phyloP scores from a whole-genome alignment of 2,329 filamentous ascomycete genomes.

The Ceratocystis albifundus region DNA sequence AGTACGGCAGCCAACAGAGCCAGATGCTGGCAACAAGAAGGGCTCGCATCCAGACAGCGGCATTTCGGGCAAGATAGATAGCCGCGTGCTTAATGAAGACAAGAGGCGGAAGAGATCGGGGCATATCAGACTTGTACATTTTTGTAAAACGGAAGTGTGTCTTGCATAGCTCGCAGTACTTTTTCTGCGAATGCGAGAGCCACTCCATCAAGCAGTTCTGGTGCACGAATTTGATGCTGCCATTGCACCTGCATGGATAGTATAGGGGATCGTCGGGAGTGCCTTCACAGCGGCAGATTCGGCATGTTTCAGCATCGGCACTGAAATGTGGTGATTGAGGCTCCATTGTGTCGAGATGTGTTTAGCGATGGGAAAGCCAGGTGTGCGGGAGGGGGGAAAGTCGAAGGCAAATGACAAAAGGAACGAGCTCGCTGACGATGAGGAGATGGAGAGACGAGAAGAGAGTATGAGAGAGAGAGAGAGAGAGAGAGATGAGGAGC shows the following conservation, averaged over 20 bases:
- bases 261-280: constrained; percentile 76
- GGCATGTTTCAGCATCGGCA: constrained; percentile 67
- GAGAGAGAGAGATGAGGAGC: not conserved
- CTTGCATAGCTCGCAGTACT: constrained; percentile 98
- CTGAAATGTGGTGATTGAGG: not conserved
- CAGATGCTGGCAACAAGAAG: constrained; percentile 73
- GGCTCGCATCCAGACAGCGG: constrained; percentile 68
- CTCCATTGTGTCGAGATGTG: constrained; percentile 7
- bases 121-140: constrained; percentile 91
- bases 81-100: constrained; percentile 71
- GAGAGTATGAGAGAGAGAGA: not conserved
- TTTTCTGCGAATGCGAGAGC: constrained; percentile 97
- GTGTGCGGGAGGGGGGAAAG: not conserved
- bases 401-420: not conserved
- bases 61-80: constrained; percentile 58
- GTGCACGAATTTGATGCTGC: constrained; percentile 96
- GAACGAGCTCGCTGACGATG: not conserved
- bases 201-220: constrained; percentile 98
- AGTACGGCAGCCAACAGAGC: constrained; percentile 77
- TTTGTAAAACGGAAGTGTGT: constrained; percentile 97
- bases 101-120: constrained; percentile 62
- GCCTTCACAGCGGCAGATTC: constrained; percentile 88
- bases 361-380: not conserved
- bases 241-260: constrained; percentile 97
- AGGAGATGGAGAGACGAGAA: not conserved